Evolutionary conservation across 2,329 filamentous ascomycete species (phyloP).

Genomic region (Chalara sp.): DNA sequence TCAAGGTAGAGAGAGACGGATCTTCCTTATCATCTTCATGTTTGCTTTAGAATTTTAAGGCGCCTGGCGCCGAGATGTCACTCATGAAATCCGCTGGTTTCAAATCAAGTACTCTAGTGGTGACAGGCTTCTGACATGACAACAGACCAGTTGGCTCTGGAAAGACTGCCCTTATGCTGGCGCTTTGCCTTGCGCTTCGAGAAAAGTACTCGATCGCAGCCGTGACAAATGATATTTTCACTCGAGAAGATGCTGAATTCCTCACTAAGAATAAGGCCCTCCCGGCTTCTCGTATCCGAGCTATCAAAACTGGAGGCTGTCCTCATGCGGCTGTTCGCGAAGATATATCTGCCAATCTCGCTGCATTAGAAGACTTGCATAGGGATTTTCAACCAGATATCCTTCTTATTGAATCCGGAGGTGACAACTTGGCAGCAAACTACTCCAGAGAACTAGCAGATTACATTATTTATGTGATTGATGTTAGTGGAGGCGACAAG

Average conservation of each 20-base stretch:
- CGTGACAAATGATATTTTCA: constrained; percentile 99
- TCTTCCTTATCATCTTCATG: no score
- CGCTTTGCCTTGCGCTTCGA: constrained; percentile 79
- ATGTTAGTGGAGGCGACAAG: constrained; percentile 94
- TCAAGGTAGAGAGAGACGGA: background rate
- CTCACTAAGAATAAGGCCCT: constrained; percentile 81
- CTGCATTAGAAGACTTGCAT: constrained; percentile 85
- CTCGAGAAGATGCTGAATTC: constrained; percentile 95
- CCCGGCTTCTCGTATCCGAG: constrained; percentile 75
- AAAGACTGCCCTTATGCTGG: constrained; percentile 95
- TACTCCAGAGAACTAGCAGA: constrained; percentile 93
- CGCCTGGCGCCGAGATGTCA: constrained; percentile 10
- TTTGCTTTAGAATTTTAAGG: background rate
- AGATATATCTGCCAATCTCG: constrained; percentile 90
- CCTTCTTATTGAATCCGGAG: constrained; percentile 89
- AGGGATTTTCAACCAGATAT: constrained; percentile 72
- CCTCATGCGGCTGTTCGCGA: constrained; percentile 96
- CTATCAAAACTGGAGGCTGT: constrained; percentile 96
- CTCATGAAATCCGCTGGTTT: background rate
- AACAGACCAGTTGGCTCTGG: constrained; percentile 86
- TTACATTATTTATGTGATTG: constrained; percentile 98
- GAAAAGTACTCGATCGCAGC: constrained; percentile 80
- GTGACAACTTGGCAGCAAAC: constrained; percentile 95
- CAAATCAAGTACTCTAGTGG: background rate
- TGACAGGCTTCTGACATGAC: constrained; percentile 4